Conservation (phyloP, 2,329 filamentous ascomycete species). For the Pseudogymnoascus sp. region DNA sequence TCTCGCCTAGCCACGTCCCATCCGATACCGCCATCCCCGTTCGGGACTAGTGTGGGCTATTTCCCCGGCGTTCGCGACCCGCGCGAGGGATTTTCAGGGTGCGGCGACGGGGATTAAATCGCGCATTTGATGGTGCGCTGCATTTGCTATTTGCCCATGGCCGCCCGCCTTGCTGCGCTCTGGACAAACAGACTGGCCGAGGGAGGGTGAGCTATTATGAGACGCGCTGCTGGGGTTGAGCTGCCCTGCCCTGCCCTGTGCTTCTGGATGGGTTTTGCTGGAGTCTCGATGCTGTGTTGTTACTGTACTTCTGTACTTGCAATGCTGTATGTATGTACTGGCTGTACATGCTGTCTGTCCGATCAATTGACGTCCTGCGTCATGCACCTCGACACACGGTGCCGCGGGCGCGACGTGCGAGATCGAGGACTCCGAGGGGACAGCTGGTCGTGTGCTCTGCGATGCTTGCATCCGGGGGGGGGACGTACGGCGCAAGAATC, state of each 20-base stretch:
- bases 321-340: neutral
- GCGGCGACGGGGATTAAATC: neutral
- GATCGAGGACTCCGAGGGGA: neutral
- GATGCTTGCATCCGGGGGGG: neutral
- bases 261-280: neutral
- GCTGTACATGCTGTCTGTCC: neutral
- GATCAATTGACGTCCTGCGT: neutral
- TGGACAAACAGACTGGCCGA: neutral
- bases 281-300: neutral
- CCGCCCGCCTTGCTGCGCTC: neutral
- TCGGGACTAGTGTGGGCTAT: neutral
- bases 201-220: neutral
- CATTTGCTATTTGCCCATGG: neutral
- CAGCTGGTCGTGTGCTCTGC: neutral
- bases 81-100: constrained; percentile 1
- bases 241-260: neutral
- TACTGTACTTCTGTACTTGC: too few relatives aligned
- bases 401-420: neutral
- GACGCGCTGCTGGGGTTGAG: neutral
- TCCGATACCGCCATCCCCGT: neutral
- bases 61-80: neutral
- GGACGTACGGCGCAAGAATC: neutral
- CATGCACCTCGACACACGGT: neutral
- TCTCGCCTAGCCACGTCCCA: neutral
- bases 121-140: neutral